Evolutionary conservation across 345 rosid species (phyloP).

Genomic region (Rubroshorea leprosula): DNA sequence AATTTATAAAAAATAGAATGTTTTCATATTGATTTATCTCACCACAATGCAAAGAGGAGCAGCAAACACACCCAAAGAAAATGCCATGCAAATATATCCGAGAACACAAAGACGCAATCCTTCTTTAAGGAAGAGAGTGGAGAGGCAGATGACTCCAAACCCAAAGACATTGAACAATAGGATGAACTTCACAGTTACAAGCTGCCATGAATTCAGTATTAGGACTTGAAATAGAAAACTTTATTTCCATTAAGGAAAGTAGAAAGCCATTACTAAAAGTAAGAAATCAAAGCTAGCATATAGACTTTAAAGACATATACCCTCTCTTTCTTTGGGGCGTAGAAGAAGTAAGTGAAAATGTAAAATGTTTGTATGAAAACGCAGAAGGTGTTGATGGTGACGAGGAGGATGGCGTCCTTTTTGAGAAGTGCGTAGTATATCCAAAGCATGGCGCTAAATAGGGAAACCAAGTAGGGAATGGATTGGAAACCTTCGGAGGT

Average conservation of each 20-base stretch:
- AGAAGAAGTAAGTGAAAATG: constrained; percentile 41
- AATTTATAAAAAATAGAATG: too few relatives aligned
- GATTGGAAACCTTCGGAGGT: constrained; percentile 69
- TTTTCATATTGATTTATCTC: constrained; percentile 5
- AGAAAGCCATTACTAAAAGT: too few relatives aligned
- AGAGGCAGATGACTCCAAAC: constrained; percentile 42
- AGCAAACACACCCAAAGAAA: constrained; percentile 59
- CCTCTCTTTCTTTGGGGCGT: constrained; percentile 58
- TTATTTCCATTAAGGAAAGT: too few relatives aligned
- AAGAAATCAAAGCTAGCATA: too few relatives aligned
- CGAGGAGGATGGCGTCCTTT: constrained; percentile 40
- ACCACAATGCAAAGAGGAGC: constrained; percentile 90
- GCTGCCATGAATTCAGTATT: constrained; percentile 28
- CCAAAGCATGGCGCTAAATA: constrained; percentile 77
- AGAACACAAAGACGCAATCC: constrained; percentile 41
- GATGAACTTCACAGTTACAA: constrained; percentile 39
- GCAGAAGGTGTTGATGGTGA: constrained; percentile 54
- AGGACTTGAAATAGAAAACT: neutral
- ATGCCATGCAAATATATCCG: constrained; percentile 77
- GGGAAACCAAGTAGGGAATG: constrained; percentile 58
- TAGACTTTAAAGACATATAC: constrained; percentile 26
- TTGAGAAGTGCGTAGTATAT: constrained; percentile 58
- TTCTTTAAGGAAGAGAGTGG: constrained; percentile 38
- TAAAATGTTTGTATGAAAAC: constrained; percentile 42
- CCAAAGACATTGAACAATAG: constrained; percentile 48